Percentiles rank a stretch among this genome's conserved stretches.
phyloP scores from a whole-genome alignment of 306 rosid species.

The Gleditsia sinensis region DNA sequence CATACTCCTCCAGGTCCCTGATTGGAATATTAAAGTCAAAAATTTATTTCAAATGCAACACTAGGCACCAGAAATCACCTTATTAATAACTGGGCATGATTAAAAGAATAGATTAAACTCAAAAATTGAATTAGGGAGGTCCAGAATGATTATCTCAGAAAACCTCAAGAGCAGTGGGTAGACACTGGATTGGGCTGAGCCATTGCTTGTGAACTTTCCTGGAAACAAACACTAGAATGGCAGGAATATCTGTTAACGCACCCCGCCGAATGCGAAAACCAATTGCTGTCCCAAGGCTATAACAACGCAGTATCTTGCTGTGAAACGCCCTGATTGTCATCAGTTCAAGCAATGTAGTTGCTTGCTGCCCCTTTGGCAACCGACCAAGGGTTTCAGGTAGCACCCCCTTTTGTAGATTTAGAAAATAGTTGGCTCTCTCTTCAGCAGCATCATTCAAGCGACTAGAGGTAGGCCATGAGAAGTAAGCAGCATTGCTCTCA shows the following conservation, averaged over 20 bases:
- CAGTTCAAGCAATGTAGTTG: conserved; percentile 91
- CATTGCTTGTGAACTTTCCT: conserved; percentile 99
- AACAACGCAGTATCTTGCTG: conserved; percentile 98
- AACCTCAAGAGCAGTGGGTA: conserved; percentile 97
- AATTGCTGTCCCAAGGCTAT: conserved; percentile 96
- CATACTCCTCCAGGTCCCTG: conserved; percentile 99
- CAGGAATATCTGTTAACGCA: conserved; percentile 89
- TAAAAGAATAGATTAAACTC: neutral
- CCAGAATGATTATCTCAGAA: conserved; percentile 14
- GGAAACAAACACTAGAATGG: conserved; percentile 96
- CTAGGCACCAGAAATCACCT: neutral
- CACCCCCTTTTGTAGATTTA: conserved; percentile 91
- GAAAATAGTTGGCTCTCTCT: conserved; percentile 93
- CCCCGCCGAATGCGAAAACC: conserved; percentile 94
- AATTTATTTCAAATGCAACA: conserved; percentile 16
- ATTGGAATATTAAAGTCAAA: conserved; percentile 44
- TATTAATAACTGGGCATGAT: neutral
- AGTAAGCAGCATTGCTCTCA: conserved; percentile 92
- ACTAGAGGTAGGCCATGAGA: conserved; percentile 95
- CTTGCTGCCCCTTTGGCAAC: conserved; percentile 94
- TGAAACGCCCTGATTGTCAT: conserved; percentile 99
- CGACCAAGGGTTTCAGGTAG: conserved; percentile 86
- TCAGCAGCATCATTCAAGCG: conserved; percentile 84
- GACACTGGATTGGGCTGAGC: conserved; percentile 96
- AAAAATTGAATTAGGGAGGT: conserved; percentile 21